These are phyloP conservation scores for Trametes cinnabarina DNA, from an alignment of 768 basidiomycete genomes.

Conservation along the genomic window DNA sequence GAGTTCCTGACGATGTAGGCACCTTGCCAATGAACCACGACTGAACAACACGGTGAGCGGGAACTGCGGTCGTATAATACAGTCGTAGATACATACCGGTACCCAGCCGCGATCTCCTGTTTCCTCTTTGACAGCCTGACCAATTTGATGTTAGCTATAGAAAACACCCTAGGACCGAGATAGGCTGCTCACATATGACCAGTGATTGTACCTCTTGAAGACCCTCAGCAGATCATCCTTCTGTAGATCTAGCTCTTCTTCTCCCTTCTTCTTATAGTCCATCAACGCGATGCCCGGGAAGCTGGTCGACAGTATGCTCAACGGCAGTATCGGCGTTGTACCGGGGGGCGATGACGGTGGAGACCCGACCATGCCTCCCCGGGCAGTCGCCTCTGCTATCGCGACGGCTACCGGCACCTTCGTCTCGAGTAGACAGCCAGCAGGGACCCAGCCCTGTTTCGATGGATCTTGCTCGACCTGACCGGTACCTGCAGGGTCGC, in stretches of 20 bases:
- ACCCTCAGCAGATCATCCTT: conserved; percentile 90
- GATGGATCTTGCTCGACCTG: conserved; percentile 70
- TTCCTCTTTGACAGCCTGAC: conserved; percentile 87
- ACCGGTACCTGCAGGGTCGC: conserved; percentile 84
- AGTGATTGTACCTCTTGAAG: conserved; percentile 98
- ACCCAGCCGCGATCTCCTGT: conserved; percentile 97
- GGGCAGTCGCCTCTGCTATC: conserved; percentile 76
- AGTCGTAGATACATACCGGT: conserved; percentile 51
- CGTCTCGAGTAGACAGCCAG: conserved; percentile 93
- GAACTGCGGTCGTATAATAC: conserved; percentile 4
- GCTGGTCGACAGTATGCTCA: conserved; percentile 94
- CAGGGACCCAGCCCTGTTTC: conserved; percentile 96
- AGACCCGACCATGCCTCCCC: conserved; percentile 40
- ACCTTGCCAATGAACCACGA: conserved; percentile 97
- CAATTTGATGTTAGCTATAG: conserved; percentile 9
- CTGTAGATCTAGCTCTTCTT: conserved; percentile 84
- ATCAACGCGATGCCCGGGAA: conserved; percentile 95
- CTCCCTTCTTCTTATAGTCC: conserved; percentile 93
- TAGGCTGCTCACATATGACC: conserved; percentile 73
- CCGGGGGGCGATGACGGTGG: conserved; percentile 34
- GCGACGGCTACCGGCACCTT: conserved; percentile 87
- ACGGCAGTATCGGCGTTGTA: conserved; percentile 81
- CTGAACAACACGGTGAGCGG: conserved; percentile 31
- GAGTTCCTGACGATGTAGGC: conserved; percentile 39
- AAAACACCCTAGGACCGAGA: conserved; percentile 1